Evolutionary conservation across 345 rosid genomes (phyloP).

Genomic region (Citrus inodora): DNA sequence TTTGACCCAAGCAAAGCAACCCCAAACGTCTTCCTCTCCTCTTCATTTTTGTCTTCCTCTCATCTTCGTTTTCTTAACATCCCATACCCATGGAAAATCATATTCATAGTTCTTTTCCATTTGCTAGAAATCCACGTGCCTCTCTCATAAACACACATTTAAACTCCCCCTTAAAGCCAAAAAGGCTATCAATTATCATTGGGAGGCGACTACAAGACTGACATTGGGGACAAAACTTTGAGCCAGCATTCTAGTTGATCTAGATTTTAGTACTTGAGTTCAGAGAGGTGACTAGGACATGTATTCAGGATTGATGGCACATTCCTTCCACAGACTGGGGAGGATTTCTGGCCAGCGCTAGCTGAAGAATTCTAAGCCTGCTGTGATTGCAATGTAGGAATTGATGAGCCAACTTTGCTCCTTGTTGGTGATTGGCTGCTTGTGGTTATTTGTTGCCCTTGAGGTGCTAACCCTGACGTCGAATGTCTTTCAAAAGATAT

Average conservation of each 20-base stretch:
- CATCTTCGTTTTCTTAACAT: too few species aligned
- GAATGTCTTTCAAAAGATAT: slow-evolving; percentile 44
- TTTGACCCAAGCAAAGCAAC: too few species aligned
- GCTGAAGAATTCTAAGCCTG: slow-evolving; percentile 32
- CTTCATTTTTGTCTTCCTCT: too few species aligned
- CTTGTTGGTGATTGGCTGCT: slow-evolving; percentile 24
- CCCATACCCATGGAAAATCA: neutral
- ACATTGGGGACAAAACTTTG: neutral
- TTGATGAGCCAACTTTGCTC: slow-evolving; percentile 28
- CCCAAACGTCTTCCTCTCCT: too few species aligned
- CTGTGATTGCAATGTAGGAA: slow-evolving; percentile 27
- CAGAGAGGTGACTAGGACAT: slow-evolving; percentile 45
- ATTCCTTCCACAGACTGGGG: slow-evolving; percentile 64
- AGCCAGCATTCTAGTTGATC: neutral
- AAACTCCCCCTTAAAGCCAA: neutral
- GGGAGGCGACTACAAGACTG: neutral
- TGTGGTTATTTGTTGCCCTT: slow-evolving; percentile 32
- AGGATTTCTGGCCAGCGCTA: slow-evolving; percentile 35
- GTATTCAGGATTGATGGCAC: slow-evolving; percentile 46
- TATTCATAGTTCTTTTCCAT: neutral
- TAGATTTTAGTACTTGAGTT: slow-evolving; percentile 37
- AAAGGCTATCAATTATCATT: too few species aligned
- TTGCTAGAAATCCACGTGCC: neutral
- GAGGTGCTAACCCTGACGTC: slow-evolving; percentile 20
- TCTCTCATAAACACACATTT: neutral